phyloP scores from a whole-genome alignment of 164 flowering plant species.

The Aristolochia contorta region DNA sequence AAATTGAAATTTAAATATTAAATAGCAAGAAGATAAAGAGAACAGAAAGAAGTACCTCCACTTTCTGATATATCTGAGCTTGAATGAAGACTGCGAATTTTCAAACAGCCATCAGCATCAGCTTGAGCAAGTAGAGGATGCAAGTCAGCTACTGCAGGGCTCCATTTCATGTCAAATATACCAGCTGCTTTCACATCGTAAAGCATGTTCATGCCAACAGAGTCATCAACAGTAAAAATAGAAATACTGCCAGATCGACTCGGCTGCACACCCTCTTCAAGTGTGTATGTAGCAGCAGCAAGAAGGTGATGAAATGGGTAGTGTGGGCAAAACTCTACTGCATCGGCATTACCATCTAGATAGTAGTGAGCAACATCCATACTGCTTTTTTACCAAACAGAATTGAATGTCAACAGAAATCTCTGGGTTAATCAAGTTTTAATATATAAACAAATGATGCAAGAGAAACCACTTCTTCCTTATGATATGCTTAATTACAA shows the following conservation, averaged over 20 bases:
- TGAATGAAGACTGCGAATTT: constrained; percentile 33
- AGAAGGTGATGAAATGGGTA: constrained; percentile 41
- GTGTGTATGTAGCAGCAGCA: constrained; percentile 79
- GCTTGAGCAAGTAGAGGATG: constrained; percentile 73
- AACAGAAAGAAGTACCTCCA: constrained; percentile 13
- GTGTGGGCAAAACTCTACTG: constrained; percentile 88
- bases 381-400: constrained; percentile 1
- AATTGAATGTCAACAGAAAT: background rate
- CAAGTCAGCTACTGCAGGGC: constrained; percentile 23
- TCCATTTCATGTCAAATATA: constrained; percentile 90
- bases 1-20: background rate
- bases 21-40: background rate
- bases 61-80: constrained; percentile 19
- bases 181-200: constrained; percentile 56
- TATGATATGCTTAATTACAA: too few relatives aligned
- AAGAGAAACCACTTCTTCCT: too few relatives aligned
- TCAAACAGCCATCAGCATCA: constrained; percentile 76
- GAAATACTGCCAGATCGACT: constrained; percentile 68
- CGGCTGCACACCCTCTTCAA: constrained; percentile 70
- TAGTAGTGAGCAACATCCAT: constrained; percentile 69
- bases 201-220: constrained; percentile 34
- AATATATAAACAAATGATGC: too few relatives aligned
- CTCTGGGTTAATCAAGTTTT: background rate
- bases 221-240: constrained; percentile 55
- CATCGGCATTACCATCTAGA: constrained; percentile 84